Percentiles rank a stretch among this genome's conserved stretches.
Evolutionary conservation across 2,329 filamentous ascomycete genomes (phyloP).

Genomic region (Tolypocladium nubicola): DNA sequence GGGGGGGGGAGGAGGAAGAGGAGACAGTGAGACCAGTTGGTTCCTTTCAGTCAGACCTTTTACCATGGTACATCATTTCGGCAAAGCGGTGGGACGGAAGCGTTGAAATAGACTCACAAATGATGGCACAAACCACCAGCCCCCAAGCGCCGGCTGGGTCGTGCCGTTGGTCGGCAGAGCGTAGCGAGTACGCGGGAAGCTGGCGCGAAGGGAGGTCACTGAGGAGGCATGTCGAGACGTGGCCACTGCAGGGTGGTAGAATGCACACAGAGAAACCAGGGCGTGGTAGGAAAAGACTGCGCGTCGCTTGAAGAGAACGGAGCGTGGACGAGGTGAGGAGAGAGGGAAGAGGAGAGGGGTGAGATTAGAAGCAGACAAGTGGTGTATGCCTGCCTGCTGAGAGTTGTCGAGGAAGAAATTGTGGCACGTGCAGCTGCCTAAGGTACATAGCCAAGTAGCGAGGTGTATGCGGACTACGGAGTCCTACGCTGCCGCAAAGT

Average conservation of each 20-base stretch:
- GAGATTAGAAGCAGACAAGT: background rate
- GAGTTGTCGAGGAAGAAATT: background rate
- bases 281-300: background rate
- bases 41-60: slow-evolving; percentile 50
- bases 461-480: no score
- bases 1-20: slow-evolving; percentile 4
- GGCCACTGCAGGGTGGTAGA: background rate
- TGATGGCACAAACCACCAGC: background rate
- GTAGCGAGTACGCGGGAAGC: background rate
- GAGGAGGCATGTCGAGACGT: background rate
- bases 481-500: no score
- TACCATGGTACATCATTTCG: slow-evolving; percentile 49
- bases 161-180: no score
- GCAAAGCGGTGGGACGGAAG: slow-evolving; percentile 2
- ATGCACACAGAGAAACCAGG: background rate
- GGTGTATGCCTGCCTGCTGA: background rate
- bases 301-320: background rate
- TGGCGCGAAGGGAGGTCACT: background rate
- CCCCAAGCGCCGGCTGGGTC: background rate
- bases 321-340: background rate
- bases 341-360: background rate
- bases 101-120: background rate
- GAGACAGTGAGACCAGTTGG: slow-evolving; percentile 33
- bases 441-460: no score
- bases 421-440: background rate